These are phyloP conservation scores for Dothidotthia symphoricarpi DNA, from an alignment of 2,329 filamentous ascomycete genomes.

Conservation along the genomic window DNA sequence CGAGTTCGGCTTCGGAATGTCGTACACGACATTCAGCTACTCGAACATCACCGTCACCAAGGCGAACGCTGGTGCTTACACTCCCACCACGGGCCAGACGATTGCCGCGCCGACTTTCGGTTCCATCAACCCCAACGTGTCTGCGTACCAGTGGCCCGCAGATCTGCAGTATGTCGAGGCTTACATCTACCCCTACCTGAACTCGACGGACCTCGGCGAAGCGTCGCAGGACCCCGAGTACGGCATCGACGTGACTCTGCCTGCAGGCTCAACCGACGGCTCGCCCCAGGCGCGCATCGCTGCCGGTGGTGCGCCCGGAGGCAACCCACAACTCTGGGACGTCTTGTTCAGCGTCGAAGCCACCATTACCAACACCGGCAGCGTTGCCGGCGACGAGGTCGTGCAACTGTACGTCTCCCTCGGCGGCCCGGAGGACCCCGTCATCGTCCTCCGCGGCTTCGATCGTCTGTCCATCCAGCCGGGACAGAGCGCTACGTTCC, in stretches of 20 bases:
- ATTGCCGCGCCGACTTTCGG: constrained; percentile 63
- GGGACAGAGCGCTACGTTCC: constrained; percentile 66
- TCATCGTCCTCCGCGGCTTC: constrained; percentile 71
- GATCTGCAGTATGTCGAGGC: constrained; percentile 53
- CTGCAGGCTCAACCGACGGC: constrained; percentile 56
- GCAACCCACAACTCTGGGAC: constrained; percentile 65
- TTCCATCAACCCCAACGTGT: constrained; percentile 60
- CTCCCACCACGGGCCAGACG: constrained; percentile 61
- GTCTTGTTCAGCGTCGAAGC: constrained; percentile 66
- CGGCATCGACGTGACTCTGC: constrained; percentile 59
- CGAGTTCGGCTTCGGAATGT: constrained; percentile 78
- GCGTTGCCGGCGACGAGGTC: constrained; percentile 65
- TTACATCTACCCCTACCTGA: constrained; percentile 73
- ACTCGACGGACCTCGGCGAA: constrained; percentile 57
- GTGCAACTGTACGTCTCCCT: constrained; percentile 75
- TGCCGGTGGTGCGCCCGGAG: constrained; percentile 63
- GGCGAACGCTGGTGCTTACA: constrained; percentile 53
- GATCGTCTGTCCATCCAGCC: constrained; percentile 71
- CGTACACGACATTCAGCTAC: constrained; percentile 77
- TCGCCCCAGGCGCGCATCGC: constrained; percentile 58
- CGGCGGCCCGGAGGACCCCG: constrained; percentile 71
- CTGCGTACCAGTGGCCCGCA: constrained; percentile 67
- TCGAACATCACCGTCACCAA: constrained; percentile 62
- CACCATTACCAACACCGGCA: constrained; percentile 70
- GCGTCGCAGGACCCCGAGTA: constrained; percentile 61